Conservation (phyloP, 768 basidiomycete genomes). For the Sistotremastrum niveocremeum region DNA sequence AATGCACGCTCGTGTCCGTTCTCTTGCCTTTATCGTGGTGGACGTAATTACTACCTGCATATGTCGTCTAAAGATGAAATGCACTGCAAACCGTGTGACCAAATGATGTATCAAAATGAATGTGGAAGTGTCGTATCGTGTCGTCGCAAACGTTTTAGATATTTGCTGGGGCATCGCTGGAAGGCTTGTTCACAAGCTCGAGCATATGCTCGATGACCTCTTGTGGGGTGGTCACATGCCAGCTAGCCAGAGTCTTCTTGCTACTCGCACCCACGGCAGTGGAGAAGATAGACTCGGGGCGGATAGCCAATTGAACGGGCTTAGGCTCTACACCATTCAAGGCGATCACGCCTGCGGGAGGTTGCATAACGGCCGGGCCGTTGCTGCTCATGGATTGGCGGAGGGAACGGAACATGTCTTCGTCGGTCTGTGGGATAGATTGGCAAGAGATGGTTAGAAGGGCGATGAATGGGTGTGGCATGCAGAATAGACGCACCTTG, state of each 20-base stretch:
- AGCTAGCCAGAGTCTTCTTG: constrained; percentile 81
- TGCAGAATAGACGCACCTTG: constrained; percentile 41
- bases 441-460: constrained; percentile 3
- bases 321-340: constrained; percentile 17
- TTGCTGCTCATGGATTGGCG: constrained; percentile 37
- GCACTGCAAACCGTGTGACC: too few species aligned
- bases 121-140: too few species aligned
- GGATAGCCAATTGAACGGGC: constrained; percentile 47
- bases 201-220: constrained; percentile 79
- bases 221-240: constrained; percentile 83
- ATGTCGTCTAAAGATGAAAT: too few species aligned
- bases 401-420: constrained; percentile 97
- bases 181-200: constrained; percentile 32
- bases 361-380: constrained; percentile 23
- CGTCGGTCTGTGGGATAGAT: constrained; percentile 55
- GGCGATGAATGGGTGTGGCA: too few species aligned
- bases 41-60: too few species aligned
- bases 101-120: too few species aligned
- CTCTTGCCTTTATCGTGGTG: too few species aligned
- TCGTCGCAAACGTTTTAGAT: too few species aligned
- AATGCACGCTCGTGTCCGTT: too few species aligned
- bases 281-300: constrained; percentile 68
- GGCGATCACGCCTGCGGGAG: constrained; percentile 27
- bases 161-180: too few species aligned
- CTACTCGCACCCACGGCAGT: constrained; percentile 85